Base-by-base conservation (phyloP, 1,284 basidiomycete genomes). In the Cutaneotrichosporon cavernicola region DNA sequence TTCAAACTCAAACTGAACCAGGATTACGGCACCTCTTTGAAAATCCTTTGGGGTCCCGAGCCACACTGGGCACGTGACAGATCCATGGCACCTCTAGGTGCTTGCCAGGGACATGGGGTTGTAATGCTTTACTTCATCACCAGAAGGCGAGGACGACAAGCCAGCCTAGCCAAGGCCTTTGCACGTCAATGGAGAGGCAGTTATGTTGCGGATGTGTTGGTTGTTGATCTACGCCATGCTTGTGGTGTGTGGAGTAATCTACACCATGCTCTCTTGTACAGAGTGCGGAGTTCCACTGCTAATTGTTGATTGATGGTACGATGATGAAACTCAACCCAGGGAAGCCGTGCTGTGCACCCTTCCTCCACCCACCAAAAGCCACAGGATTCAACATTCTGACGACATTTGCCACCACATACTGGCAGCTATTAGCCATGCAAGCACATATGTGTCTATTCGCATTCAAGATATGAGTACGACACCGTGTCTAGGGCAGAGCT, bases 1-100 rank as follows among this genome's bases (percentile, higher is more conserved):
- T 13, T 11, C 49, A 50, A 50, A 50, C 49, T 13, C 49, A 30
- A 50, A 50, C 49, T 50, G 49, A 30, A n/a, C 47, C 22, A 50
- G 22, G 7, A 26, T 50, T 26, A 50, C 49, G 49, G 49, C 49
- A 50, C 21, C 49, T 22, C 22, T 14, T 22, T 26, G 9, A 26
- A 50, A 11, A 30, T 50, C 49, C 9, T 10, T 50, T 11, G 49
- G 49, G 49, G 49, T 30, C 49, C 49, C 21, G 22, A 11, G 49
- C 49, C 22, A 8, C 34, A 8, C 34, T 13, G 0, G 26, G 22
- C 21, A 50, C 49, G 49, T 50, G 49, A 50, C 49, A 18, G 43
- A n/a, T n/a, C 43, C 43, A 18, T 8, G 21, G 43, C 16, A 46
- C 43, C 16, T 46, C n/a, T 11, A 16, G 1, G 38, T 40, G 13